These are phyloP conservation scores for Wickerhamomyces chambardii DNA, from an alignment of 805 yeast species.

Conservation along the genomic window DNA sequence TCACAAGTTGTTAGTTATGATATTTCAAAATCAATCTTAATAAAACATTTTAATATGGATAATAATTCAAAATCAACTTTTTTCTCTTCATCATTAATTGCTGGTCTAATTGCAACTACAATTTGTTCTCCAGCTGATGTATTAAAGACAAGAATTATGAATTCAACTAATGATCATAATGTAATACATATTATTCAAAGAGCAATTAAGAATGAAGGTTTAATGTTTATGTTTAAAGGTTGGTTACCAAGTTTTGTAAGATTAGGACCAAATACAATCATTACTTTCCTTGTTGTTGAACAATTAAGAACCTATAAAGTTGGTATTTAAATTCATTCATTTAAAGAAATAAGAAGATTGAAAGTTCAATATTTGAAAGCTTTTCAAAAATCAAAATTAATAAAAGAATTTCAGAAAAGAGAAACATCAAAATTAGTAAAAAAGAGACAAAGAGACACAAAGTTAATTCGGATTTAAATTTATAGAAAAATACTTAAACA, in stretches of 20 bases:
- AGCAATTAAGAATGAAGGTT: conserved; percentile 65
- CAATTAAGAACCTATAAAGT: conserved; percentile 46
- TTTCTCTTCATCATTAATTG: conserved; percentile 67
- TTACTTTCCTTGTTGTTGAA: conserved; percentile 61
- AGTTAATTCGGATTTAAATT: too few relatives aligned
- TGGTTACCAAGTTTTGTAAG: conserved; percentile 86
- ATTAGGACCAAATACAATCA: conserved; percentile 74
- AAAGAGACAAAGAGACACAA: too few relatives aligned
- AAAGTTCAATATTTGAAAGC: too few relatives aligned
- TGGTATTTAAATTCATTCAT: conserved; percentile 36
- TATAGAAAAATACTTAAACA: too few relatives aligned
- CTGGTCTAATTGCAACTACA: conserved; percentile 86
- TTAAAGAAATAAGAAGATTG: too few relatives aligned
- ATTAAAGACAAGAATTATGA: conserved; percentile 83
- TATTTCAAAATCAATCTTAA: conserved; percentile 54
- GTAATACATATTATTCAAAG: conserved; percentile 39
- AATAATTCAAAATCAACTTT: conserved; percentile 62
- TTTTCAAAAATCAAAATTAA: too few relatives aligned
- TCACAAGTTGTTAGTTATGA: conserved; percentile 88
- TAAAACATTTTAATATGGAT: conserved; percentile 38
- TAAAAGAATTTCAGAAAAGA: too few relatives aligned
- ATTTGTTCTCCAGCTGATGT: conserved; percentile 93
- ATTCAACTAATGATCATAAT: conserved; percentile 35
- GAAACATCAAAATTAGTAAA: too few relatives aligned
- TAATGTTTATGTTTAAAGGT: conserved; percentile 78